phyloP scores from a whole-genome alignment of 768 basidiomycete genomes.

The Suillus fuscotomentosus region DNA sequence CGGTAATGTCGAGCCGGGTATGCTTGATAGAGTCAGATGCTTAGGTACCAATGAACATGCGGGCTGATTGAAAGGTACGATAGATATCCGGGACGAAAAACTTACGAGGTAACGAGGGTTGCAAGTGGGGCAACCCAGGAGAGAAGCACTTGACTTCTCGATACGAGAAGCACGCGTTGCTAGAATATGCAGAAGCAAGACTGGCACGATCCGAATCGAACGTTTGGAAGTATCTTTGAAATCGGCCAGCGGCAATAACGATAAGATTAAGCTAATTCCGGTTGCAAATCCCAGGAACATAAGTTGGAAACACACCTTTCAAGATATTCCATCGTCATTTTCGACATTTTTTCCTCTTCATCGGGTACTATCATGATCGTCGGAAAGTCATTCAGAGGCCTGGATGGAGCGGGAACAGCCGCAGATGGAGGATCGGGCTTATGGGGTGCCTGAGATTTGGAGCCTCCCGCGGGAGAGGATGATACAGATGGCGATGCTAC shows the following conservation, averaged over 20 bases:
- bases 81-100: neutral
- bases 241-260: slow-evolving; percentile 7
- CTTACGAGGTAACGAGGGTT: slow-evolving; percentile 19
- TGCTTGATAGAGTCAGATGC: slow-evolving; percentile 11
- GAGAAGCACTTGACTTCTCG: slow-evolving; percentile 17
- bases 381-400: neutral
- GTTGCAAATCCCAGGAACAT: neutral
- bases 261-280: slow-evolving; percentile 1
- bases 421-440: neutral
- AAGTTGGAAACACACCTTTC: slow-evolving; percentile 20
- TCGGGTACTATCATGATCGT: neutral
- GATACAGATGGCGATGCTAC: slow-evolving; percentile 1
- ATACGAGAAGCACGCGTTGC: slow-evolving; percentile 30
- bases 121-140: neutral
- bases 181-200: slow-evolving; percentile 31
- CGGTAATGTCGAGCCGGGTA: slow-evolving; percentile 26
- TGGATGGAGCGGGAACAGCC: neutral
- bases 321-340: slow-evolving; percentile 30
- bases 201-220: slow-evolving; percentile 31
- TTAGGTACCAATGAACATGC: neutral
- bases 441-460: neutral
- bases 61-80: neutral
- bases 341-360: slow-evolving; percentile 24
- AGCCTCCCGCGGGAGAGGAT: slow-evolving; percentile 1
- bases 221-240: slow-evolving; percentile 28